Evolutionary conservation across 345 rosid species (phyloP).

Genomic region (Brassica juncea): DNA sequence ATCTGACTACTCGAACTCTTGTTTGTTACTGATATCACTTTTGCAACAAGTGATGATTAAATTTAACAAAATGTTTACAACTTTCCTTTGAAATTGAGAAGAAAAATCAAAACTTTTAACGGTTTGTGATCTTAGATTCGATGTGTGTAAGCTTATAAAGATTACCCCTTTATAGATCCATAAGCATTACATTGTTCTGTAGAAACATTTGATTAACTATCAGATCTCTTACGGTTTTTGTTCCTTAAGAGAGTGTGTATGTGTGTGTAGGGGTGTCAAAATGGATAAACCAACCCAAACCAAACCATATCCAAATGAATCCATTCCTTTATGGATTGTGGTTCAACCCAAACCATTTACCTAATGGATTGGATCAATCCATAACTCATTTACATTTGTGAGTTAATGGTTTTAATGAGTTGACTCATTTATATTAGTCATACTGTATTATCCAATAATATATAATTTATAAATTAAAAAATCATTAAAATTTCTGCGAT

Average conservation of each 20-base stretch:
- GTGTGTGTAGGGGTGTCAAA: no score
- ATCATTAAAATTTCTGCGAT: no score
- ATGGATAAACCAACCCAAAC: no score
- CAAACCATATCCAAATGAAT: no score
- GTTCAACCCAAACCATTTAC: no score
- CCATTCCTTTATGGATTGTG: no score
- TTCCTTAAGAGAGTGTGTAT: neutral
- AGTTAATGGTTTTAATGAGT: no score
- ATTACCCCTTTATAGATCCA: slow-evolving; percentile 2
- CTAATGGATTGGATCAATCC: no score
- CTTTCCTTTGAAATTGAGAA: neutral
- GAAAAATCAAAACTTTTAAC: neutral
- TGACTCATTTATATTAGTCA: no score
- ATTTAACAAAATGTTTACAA: neutral
- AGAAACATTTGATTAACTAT: neutral
- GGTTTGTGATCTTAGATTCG: slow-evolving; percentile 24
- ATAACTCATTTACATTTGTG: no score
- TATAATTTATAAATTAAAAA: no score
- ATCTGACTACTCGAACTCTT: slow-evolving; percentile 15
- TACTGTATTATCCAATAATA: no score
- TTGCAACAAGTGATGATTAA: slow-evolving; percentile 3
- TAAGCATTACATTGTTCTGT: neutral
- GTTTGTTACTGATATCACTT: neutral
- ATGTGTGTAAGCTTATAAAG: slow-evolving; percentile 19
- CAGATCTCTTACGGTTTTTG: neutral